Conservation (phyloP, 108 stramenopile species). For the Cyclotella atomus region DNA sequence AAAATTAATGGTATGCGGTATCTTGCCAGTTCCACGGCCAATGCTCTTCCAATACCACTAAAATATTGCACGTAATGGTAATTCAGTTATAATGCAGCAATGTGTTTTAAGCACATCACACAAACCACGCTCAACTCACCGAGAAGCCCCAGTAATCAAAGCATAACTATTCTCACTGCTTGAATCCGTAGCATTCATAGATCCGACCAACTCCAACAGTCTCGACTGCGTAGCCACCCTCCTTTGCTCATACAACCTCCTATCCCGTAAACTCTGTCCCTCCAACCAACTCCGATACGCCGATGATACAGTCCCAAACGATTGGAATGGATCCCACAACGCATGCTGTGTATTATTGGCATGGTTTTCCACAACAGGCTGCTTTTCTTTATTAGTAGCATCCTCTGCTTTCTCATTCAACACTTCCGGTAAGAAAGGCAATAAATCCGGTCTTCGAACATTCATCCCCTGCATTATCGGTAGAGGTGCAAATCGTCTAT, state of each 20-base stretch:
- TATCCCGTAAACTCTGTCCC: constrained; percentile 22
- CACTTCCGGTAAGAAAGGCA: constrained; percentile 82
- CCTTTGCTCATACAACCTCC: constrained; percentile 26
- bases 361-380: background rate
- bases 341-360: constrained; percentile 11
- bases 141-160: constrained; percentile 82
- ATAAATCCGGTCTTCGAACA: constrained; percentile 61
- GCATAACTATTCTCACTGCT: constrained; percentile 62
- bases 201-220: constrained; percentile 50
- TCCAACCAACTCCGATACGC: constrained; percentile 46
- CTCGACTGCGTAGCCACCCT: constrained; percentile 43
- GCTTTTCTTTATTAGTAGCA: background rate
- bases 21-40: constrained; percentile 85
- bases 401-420: constrained; percentile 38
- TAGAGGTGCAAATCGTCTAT: constrained; percentile 62
- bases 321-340: constrained; percentile 48
- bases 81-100: too few species aligned
- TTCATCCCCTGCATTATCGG: constrained; percentile 51
- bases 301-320: constrained; percentile 45
- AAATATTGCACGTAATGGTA: too few species aligned
- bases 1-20: constrained; percentile 85
- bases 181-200: constrained; percentile 12
- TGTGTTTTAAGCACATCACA: too few species aligned
- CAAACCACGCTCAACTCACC: constrained; percentile 1
- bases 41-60: constrained; percentile 78